Conservation (phyloP, 2,329 filamentous ascomycete species). For the Colletotrichum liriopes region DNA sequence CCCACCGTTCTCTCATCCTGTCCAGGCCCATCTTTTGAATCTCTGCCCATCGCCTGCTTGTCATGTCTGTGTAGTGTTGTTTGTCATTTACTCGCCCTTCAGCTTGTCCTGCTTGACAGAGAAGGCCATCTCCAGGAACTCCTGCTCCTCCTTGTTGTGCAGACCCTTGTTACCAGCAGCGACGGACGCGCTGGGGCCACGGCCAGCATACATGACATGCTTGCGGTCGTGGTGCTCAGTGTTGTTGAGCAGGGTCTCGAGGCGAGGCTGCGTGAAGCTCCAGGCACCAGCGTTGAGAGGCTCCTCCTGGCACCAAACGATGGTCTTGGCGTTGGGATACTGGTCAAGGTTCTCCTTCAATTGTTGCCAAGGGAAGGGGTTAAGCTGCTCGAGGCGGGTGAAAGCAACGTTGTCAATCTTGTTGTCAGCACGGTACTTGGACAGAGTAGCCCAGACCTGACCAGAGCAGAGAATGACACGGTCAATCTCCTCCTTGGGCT, state of each 20-base stretch:
- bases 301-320: slow-evolving; percentile 98
- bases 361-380: slow-evolving; percentile 99
- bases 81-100: slow-evolving; percentile 71
- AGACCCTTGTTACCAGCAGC: slow-evolving; percentile 91
- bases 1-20: slow-evolving; percentile 17
- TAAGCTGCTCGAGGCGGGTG: slow-evolving; percentile 96
- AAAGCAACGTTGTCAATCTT: slow-evolving; percentile 92
- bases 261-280: slow-evolving; percentile 96
- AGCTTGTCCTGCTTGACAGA: slow-evolving; percentile 78
- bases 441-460: slow-evolving; percentile 91
- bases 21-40: slow-evolving; percentile 13
- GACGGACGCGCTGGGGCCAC: slow-evolving; percentile 92
- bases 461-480: slow-evolving; percentile 95
- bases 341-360: slow-evolving; percentile 96
- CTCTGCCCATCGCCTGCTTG: slow-evolving; percentile 9
- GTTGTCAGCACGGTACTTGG: slow-evolving; percentile 91
- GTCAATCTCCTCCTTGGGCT: slow-evolving; percentile 87
- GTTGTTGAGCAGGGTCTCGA: slow-evolving; percentile 95
- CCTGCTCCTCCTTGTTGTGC: slow-evolving; percentile 94
- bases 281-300: slow-evolving; percentile 97
- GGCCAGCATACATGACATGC: slow-evolving; percentile 97
- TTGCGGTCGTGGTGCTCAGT: slow-evolving; percentile 94
- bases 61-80: slow-evolving; percentile 4
- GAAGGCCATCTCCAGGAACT: slow-evolving; percentile 79
- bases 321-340: slow-evolving; percentile 97